These are phyloP conservation scores for Trichoderma koningii DNA, from an alignment of 2,329 filamentous ascomycete genomes.

Conservation along the genomic window DNA sequence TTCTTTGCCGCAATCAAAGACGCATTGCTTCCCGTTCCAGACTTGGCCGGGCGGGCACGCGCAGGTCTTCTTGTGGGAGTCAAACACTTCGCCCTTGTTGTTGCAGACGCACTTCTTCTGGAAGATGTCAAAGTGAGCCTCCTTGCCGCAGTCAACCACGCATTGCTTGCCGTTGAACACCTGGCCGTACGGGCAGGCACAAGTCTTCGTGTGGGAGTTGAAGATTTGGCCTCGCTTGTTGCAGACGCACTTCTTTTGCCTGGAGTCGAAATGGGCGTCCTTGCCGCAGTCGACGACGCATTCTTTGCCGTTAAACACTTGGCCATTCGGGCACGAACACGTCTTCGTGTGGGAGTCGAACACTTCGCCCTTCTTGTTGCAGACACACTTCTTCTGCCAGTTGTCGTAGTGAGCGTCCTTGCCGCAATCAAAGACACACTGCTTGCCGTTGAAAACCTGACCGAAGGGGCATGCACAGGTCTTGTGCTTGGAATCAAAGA, in stretches of 20 bases:
- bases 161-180: constrained; percentile 20
- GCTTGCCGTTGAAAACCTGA: neutral
- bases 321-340: constrained; percentile 19
- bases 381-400: constrained; percentile 14
- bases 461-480: constrained; percentile 16
- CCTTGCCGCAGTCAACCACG: constrained; percentile 23
- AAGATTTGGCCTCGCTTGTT: constrained; percentile 23
- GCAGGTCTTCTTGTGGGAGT: neutral
- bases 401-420: constrained; percentile 16
- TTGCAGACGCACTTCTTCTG: constrained; percentile 29
- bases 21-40: constrained; percentile 13
- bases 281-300: constrained; percentile 24
- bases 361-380: constrained; percentile 22
- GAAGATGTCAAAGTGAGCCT: constrained; percentile 16
- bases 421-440: constrained; percentile 21
- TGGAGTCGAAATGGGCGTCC: constrained; percentile 3
- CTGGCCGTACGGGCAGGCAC: constrained; percentile 20
- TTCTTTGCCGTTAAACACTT: neutral
- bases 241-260: constrained; percentile 21
- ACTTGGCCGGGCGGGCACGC: neutral
- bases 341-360: constrained; percentile 23
- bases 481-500: constrained; percentile 19
- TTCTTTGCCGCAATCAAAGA: constrained; percentile 9
- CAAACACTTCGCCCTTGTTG: constrained; percentile 22
- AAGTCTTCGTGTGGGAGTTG: constrained; percentile 20